phyloP scores from a whole-genome alignment of 1,284 basidiomycete genomes.

The Ustilago crameri region DNA sequence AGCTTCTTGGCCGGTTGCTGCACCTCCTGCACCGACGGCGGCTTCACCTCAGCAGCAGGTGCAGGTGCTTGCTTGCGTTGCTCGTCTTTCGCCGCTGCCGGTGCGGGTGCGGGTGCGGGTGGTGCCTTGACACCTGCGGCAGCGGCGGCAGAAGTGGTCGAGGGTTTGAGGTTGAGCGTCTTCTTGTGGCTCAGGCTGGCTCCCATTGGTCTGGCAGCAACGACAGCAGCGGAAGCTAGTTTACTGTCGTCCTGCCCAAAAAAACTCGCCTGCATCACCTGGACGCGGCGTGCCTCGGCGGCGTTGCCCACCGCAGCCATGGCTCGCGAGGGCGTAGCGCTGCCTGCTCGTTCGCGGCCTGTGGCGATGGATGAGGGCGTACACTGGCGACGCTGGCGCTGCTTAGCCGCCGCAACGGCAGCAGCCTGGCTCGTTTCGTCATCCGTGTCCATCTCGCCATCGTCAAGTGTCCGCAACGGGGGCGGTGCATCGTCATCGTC shows the following conservation, averaged over 20 bases:
- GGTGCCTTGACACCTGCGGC: slow-evolving; percentile 3
- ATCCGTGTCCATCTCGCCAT: slow-evolving; percentile 43
- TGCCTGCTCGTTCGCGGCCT: slow-evolving; percentile 34
- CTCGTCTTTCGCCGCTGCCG: background rate
- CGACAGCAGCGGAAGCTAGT: slow-evolving; percentile 55
- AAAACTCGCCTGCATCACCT: slow-evolving; percentile 68
- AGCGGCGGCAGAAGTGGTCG: slow-evolving; percentile 3
- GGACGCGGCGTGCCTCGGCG: slow-evolving; percentile 59
- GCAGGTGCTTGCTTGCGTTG: slow-evolving; percentile 6
- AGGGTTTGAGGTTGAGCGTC: slow-evolving; percentile 25
- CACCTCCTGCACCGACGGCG: slow-evolving; percentile 16
- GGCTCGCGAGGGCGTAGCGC: slow-evolving; percentile 43
- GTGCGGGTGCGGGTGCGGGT: slow-evolving; percentile 3
- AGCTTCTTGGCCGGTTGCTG: slow-evolving; percentile 55
- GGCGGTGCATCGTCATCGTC: slow-evolving; percentile 53
- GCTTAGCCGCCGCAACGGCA: slow-evolving; percentile 32
- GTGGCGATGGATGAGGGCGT: slow-evolving; percentile 34
- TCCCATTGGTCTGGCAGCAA: slow-evolving; percentile 41
- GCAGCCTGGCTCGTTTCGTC: slow-evolving; percentile 44
- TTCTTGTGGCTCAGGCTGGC: slow-evolving; percentile 37
- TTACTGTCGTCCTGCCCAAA: slow-evolving; percentile 64
- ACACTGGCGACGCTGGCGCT: slow-evolving; percentile 38
- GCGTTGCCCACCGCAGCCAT: slow-evolving; percentile 45
- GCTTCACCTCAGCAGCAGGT: slow-evolving; percentile 5
- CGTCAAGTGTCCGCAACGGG: slow-evolving; percentile 37